phyloP scores from a whole-genome alignment of 2,329 filamentous ascomycete species.

The Neofusicoccum umdonicola region DNA sequence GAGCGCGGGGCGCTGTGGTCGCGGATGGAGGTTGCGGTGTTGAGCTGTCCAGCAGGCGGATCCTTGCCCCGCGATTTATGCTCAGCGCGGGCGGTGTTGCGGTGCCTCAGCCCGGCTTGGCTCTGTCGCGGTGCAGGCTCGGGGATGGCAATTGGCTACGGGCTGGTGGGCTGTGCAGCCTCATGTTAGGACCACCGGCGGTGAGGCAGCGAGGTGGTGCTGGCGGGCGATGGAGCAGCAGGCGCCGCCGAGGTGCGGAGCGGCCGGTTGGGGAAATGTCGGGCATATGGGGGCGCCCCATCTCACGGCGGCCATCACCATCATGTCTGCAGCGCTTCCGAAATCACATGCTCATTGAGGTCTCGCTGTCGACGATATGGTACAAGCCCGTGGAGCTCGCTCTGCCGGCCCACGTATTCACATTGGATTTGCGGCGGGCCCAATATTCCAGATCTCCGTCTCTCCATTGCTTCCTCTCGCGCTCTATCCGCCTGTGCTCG shows the following conservation, averaged over 20 bases:
- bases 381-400: slow-evolving; percentile 8
- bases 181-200: slow-evolving; percentile 3
- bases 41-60: background rate
- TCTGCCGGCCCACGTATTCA: background rate
- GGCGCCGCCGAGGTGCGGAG: background rate
- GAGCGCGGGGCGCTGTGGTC: too few species aligned
- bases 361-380: background rate
- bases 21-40: background rate
- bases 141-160: background rate
- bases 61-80: slow-evolving; percentile 1
- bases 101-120: slow-evolving; percentile 15
- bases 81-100: background rate
- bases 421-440: background rate
- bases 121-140: background rate
- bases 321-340: background rate
- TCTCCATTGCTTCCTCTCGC: background rate
- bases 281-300: background rate
- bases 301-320: too few species aligned
- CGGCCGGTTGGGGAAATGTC: slow-evolving; percentile 3
- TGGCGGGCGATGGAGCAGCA: background rate
- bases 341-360: slow-evolving; percentile 16
- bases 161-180: background rate
- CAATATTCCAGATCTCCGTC: background rate
- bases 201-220: background rate
- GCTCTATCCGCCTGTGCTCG: background rate